Evolutionary conservation across 176 grass and related monocot species (phyloP).

Genomic region (Aegilops longissima): DNA sequence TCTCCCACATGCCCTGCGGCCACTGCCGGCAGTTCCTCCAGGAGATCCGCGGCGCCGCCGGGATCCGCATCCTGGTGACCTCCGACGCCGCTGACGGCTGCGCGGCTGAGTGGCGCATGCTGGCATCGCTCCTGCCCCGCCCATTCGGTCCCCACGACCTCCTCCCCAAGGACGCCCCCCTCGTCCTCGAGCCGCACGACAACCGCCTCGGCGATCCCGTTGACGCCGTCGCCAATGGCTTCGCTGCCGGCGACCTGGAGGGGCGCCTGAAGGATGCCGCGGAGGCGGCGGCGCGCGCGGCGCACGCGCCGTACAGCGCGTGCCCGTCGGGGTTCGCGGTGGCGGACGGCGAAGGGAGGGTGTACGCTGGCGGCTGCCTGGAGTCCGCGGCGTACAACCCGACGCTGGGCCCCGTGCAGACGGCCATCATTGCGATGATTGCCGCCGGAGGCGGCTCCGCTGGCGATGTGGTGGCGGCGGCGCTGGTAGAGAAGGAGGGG

Average conservation of each 20-base stretch:
- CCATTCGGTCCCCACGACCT: conserved; percentile 82
- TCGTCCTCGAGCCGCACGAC: conserved; percentile 76
- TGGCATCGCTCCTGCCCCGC: conserved; percentile 70
- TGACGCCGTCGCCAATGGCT: conserved; percentile 31
- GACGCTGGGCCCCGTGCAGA: conserved; percentile 82
- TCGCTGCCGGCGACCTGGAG: conserved; percentile 15
- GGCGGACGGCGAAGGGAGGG: conserved; percentile 55
- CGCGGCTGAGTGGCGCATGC: conserved; percentile 54
- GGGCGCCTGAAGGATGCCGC: conserved; percentile 52
- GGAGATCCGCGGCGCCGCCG: conserved; percentile 74
- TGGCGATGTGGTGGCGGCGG: conserved; percentile 56
- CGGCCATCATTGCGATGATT: conserved; percentile 73
- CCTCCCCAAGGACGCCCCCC: conserved; percentile 56
- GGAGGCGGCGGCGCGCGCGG: conserved; percentile 53
- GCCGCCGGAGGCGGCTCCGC: conserved; percentile 26
- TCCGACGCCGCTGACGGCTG: conserved; percentile 47
- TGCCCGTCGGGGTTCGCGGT: conserved; percentile 85
- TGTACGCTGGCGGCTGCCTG: conserved; percentile 66
- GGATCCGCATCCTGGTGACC: conserved; percentile 82
- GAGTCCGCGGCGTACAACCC: conserved; percentile 95
- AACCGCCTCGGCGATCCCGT: conserved; percentile 48
- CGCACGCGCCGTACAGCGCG: conserved; percentile 83
- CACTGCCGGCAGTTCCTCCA: conserved; percentile 98
- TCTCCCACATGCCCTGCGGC: conserved; percentile 89
- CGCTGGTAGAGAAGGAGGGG: conserved; percentile 73